Conservation (phyloP, 202 grass and related monocot genomes). For the Schoenoplectus triqueter region DNA sequence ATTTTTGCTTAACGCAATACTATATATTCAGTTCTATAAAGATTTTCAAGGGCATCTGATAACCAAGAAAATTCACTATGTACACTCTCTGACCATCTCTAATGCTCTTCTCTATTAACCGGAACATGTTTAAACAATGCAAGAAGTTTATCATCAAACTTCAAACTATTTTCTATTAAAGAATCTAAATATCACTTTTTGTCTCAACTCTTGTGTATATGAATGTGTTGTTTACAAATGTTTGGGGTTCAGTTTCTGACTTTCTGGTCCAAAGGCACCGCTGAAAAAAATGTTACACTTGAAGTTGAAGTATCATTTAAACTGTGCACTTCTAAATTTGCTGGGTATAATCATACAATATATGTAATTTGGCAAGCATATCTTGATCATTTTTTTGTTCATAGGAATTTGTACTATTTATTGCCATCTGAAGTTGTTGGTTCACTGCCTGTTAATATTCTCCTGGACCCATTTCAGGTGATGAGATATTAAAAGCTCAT, state of each 20-base stretch:
- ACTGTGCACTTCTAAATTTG: not conserved
- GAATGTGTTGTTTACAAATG: not conserved
- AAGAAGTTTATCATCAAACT: not conserved
- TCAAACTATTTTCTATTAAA: not conserved
- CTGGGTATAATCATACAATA: not conserved
- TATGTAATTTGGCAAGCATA: not conserved
- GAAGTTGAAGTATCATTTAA: not conserved
- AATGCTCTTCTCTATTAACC: not conserved
- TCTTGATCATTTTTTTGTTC: not conserved
- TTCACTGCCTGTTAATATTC: not conserved
- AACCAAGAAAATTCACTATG: not conserved
- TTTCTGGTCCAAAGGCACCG: not conserved
- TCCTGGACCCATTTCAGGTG: not conserved
- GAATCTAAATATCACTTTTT: not conserved
- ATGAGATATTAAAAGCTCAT: not conserved
- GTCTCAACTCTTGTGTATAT: not conserved
- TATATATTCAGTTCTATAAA: not conserved
- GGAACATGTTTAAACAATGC: no score
- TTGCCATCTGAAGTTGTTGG: not conserved
- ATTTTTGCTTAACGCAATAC: not conserved
- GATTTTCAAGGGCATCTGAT: not conserved
- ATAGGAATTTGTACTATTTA: not conserved
- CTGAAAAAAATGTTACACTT: not conserved
- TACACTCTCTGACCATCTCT: not conserved
- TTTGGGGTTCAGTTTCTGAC: not conserved